phyloP scores from a whole-genome alignment of 169 alveolate species.

The Plasmodium chabaudi region DNA sequence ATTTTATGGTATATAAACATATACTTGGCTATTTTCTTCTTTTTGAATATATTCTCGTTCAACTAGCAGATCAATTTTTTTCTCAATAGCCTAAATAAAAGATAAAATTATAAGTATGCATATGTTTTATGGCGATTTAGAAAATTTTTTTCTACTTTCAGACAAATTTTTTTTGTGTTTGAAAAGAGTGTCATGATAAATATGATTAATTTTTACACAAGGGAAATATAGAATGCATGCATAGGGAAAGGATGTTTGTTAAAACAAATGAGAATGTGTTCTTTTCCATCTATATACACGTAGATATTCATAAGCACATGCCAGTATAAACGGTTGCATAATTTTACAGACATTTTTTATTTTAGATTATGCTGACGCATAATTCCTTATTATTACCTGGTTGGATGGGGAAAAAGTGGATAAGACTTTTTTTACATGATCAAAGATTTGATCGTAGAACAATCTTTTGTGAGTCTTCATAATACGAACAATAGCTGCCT shows the following conservation, averaged over 20 bases:
- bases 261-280: too few relatives aligned
- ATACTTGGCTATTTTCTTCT: slow-evolving; percentile 73
- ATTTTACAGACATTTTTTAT: too few relatives aligned
- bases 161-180: too few relatives aligned
- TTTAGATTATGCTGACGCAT: too few relatives aligned
- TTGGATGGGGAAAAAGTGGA: slow-evolving; percentile 66
- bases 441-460: slow-evolving; percentile 75
- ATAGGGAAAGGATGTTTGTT: too few relatives aligned
- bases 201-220: too few relatives aligned
- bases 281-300: too few relatives aligned
- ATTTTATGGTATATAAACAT: slow-evolving; percentile 58
- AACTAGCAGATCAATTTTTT: slow-evolving; percentile 63
- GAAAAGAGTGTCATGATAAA: too few relatives aligned
- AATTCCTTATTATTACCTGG: slow-evolving; percentile 23
- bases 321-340: too few relatives aligned
- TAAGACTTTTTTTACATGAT: slow-evolving; percentile 51
- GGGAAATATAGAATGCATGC: too few relatives aligned
- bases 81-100: slow-evolving; percentile 48
- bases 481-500: slow-evolving; percentile 90
- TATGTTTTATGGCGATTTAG: neutral
- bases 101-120: neutral
- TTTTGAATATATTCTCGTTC: slow-evolving; percentile 74
- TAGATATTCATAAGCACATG: too few relatives aligned
- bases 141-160: too few relatives aligned
- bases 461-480: slow-evolving; percentile 83